phyloP scores from a whole-genome alignment of 345 rosid genomes.

The Citrus unshiu region DNA sequence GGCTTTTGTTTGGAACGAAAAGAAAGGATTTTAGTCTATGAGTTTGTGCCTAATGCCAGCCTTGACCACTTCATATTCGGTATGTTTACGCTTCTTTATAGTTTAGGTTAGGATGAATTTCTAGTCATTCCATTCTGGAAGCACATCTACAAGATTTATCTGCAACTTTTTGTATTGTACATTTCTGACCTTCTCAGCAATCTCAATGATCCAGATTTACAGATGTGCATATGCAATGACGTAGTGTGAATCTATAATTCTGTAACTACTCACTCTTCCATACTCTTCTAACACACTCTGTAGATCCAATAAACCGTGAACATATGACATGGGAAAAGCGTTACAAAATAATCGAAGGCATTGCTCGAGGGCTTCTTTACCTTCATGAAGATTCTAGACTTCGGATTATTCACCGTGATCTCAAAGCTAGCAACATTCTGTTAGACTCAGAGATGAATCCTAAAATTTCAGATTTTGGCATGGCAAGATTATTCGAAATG shows the following conservation, averaged over 20 bases:
- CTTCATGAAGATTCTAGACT: constrained; percentile 45
- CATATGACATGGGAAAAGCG: constrained; percentile 28
- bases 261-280: not conserved
- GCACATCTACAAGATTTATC: not conserved
- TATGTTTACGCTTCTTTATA: not conserved
- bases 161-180: not conserved
- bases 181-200: not conserved
- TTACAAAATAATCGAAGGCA: constrained; percentile 34
- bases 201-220: not conserved
- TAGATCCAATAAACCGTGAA: constrained; percentile 21
- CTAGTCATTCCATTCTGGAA: not conserved
- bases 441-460: constrained; percentile 42
- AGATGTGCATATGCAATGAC: not conserved
- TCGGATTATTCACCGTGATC: constrained; percentile 45
- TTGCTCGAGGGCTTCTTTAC: constrained; percentile 44
- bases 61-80: constrained; percentile 41
- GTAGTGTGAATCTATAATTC: not conserved
- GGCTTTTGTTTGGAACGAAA: constrained; percentile 34
- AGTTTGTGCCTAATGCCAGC: constrained; percentile 35
- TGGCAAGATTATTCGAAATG: constrained; percentile 37
- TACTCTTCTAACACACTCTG: not conserved
- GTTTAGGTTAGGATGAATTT: not conserved
- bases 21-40: constrained; percentile 41
- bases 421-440: constrained; percentile 45
- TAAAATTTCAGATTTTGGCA: constrained; percentile 47